phyloP scores from a whole-genome alignment of 2,329 filamentous ascomycete species.

The Gyromitra esculenta region DNA sequence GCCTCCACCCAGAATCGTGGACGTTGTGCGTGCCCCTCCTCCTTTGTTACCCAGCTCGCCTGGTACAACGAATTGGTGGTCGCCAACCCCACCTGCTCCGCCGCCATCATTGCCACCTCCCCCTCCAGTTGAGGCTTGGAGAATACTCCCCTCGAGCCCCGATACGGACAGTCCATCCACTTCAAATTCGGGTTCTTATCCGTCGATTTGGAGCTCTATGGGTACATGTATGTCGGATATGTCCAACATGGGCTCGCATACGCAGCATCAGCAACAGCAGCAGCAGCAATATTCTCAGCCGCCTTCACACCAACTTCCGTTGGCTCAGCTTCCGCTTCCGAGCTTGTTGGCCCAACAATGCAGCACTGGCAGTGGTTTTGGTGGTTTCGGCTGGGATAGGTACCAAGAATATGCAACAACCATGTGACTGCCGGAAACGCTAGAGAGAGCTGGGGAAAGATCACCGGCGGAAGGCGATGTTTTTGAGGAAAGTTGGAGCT shows the following conservation, averaged over 20 bases:
- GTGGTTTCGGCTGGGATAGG: constrained; percentile 84
- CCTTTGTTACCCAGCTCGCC: constrained; percentile 78
- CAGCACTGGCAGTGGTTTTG: constrained; percentile 78
- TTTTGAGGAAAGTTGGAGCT: constrained; percentile 54
- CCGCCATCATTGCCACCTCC: constrained; percentile 69
- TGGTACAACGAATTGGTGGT: constrained; percentile 80
- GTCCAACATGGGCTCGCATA: constrained; percentile 71
- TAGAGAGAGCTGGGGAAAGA: constrained; percentile 29
- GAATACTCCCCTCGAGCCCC: constrained; percentile 79
- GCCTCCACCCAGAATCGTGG: constrained; percentile 85
- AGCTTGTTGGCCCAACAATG: constrained; percentile 88
- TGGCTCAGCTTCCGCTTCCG: constrained; percentile 80
- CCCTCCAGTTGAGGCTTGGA: constrained; percentile 82
- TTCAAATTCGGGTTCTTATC: constrained; percentile 46
- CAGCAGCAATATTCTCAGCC: constrained; percentile 78
- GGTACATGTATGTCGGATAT: constrained; percentile 71
- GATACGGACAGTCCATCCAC: constrained; percentile 51
- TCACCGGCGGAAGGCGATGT: constrained; percentile 56
- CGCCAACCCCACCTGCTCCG: constrained; percentile 72
- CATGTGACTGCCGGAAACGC: constrained; percentile 73
- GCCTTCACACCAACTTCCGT: constrained; percentile 77
- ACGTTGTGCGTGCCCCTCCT: constrained; percentile 85
- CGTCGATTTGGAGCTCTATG: constrained; percentile 76
- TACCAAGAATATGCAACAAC: constrained; percentile 86
- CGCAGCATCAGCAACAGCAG: constrained; percentile 77